Evolutionary conservation across 2,329 filamentous ascomycete genomes (phyloP).

Genomic region (Fusarium sp.): DNA sequence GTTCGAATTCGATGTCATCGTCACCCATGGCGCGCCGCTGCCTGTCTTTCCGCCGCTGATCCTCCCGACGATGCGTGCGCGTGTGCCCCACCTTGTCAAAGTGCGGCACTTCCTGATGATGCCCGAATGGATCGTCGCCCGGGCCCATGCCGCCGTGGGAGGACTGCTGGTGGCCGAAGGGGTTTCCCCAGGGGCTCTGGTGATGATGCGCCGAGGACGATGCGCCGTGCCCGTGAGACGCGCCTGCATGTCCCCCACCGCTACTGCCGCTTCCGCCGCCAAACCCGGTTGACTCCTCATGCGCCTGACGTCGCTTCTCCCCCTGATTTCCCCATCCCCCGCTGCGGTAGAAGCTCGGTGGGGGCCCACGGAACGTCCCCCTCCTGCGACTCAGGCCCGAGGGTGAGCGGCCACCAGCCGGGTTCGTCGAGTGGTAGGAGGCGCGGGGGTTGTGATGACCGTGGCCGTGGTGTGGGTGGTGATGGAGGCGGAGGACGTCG

Average conservation of each 20-base stretch:
- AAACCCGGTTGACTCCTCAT: constrained; percentile 59
- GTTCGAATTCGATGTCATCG: constrained; percentile 56
- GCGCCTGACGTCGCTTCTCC: constrained; percentile 71
- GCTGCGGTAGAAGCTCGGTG: constrained; percentile 88
- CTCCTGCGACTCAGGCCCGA: constrained; percentile 85
- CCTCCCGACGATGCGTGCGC: constrained; percentile 78
- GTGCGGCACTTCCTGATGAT: constrained; percentile 75
- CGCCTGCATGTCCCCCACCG: too few relatives aligned
- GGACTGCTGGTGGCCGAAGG: constrained; percentile 31
- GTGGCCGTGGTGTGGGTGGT: constrained; percentile 52
- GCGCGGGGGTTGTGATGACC: constrained; percentile 55
- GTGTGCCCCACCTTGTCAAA: constrained; percentile 84
- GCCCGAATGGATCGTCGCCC: constrained; percentile 66
- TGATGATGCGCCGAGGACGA: constrained; percentile 20
- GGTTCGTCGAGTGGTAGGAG: constrained; percentile 73
- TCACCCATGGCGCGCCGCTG: constrained; percentile 59
- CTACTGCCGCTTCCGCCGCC: constrained; percentile 38
- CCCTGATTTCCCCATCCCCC: constrained; percentile 82
- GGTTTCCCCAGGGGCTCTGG: constrained; percentile 45
- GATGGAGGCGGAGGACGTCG: constrained; percentile 67
- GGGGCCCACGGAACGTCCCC: constrained; percentile 85
- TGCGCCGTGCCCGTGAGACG: constrained; percentile 29
- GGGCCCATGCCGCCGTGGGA: constrained; percentile 69
- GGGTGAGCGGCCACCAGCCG: constrained; percentile 82
- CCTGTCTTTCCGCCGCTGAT: constrained; percentile 61